Conservation (phyloP, 768 basidiomycete species). For the Lactarius vividus region DNA sequence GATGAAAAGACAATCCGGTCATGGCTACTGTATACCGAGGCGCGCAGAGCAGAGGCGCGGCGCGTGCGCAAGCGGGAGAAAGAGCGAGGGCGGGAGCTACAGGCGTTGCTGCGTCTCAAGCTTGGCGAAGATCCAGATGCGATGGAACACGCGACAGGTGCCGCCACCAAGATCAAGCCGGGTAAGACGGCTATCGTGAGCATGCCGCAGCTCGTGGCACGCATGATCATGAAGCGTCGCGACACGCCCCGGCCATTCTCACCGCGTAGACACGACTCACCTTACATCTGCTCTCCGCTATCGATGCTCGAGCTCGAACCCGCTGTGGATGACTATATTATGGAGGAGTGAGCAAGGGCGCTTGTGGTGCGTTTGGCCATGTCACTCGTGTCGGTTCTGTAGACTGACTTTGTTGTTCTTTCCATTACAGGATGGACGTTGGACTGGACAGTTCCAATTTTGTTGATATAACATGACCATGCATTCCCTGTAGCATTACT, state of each 20-base stretch:
- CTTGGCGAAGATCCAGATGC: constrained; percentile 35
- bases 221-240: constrained; percentile 46
- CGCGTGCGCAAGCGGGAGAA: constrained; percentile 48
- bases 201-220: constrained; percentile 45
- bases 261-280: constrained; percentile 35
- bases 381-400: background rate
- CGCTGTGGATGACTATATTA: constrained; percentile 10
- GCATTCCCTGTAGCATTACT: constrained; percentile 30
- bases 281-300: constrained; percentile 35
- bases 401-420: background rate
- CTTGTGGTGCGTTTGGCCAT: constrained; percentile 9
- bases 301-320: constrained; percentile 22
- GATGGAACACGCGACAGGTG: constrained; percentile 30
- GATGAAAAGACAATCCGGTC: constrained; percentile 29
- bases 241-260: constrained; percentile 41
- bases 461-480: constrained; percentile 23
- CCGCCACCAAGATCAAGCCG: constrained; percentile 11
- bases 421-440: background rate
- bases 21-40: constrained; percentile 34
- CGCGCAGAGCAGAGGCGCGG: constrained; percentile 41
- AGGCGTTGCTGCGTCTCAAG: constrained; percentile 55
- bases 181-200: constrained; percentile 29
- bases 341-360: background rate
- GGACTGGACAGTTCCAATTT: constrained; percentile 18
- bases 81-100: constrained; percentile 55